These are phyloP conservation scores for Endocarpon pusillum DNA, from an alignment of 495 filamentous ascomycete genomes.

Conservation along the genomic window DNA sequence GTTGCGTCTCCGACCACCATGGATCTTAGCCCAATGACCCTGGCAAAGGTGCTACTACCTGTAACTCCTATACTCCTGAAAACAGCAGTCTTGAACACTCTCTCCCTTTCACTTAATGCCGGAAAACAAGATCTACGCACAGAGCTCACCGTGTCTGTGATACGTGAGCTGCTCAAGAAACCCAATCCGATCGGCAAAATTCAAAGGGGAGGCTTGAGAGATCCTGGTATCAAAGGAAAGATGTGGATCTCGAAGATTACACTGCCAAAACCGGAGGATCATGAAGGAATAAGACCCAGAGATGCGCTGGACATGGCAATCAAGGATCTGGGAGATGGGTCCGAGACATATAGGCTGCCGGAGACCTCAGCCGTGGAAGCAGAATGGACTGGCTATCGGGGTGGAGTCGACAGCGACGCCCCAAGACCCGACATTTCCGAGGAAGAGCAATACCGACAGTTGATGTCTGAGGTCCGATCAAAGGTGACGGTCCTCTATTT, in stretches of 20 bases:
- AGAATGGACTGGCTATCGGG: slow-evolving; percentile 73
- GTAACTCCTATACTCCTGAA: slow-evolving; percentile 51
- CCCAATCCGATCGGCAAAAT: slow-evolving; percentile 34
- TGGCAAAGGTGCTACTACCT: slow-evolving; percentile 32
- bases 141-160: slow-evolving; percentile 48
- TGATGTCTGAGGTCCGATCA: slow-evolving; percentile 52
- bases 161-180: slow-evolving; percentile 38
- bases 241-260: slow-evolving; percentile 64
- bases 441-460: slow-evolving; percentile 46
- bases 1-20: no score
- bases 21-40: slow-evolving; percentile 12
- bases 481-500: slow-evolving; percentile 67
- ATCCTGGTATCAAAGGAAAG: slow-evolving; percentile 54
- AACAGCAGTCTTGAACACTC: slow-evolving; percentile 46
- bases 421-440: slow-evolving; percentile 44
- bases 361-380: slow-evolving; percentile 45
- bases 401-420: slow-evolving; percentile 34
- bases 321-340: slow-evolving; percentile 33
- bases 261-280: slow-evolving; percentile 36
- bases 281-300: slow-evolving; percentile 26
- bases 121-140: slow-evolving; percentile 68
- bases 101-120: slow-evolving; percentile 46
- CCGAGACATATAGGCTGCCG: slow-evolving; percentile 32
- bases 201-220: slow-evolving; percentile 43
- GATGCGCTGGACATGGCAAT: slow-evolving; percentile 45